Conservation (phyloP, 768 basidiomycete genomes). For the Rhizopogon vesiculosus region DNA sequence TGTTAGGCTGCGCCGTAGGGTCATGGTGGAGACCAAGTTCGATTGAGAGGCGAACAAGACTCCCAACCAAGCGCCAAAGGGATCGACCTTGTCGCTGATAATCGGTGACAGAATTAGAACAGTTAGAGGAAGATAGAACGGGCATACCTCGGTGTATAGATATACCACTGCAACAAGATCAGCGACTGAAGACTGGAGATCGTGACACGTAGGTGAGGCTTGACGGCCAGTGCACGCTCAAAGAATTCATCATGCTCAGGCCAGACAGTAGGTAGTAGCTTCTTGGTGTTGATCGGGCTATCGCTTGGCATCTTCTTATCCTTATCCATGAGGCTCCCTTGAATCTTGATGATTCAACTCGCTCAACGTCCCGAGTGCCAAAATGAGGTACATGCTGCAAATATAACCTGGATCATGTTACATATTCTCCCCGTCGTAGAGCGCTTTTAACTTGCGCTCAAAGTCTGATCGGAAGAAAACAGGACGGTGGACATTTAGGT, state of each 20-base stretch:
- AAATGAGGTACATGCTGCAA: conserved; percentile 70
- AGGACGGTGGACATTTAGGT: conserved; percentile 77
- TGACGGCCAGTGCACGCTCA: conserved; percentile 69
- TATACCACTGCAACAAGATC: conserved; percentile 86
- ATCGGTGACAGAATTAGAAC: conserved; percentile 6
- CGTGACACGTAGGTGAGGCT: conserved; percentile 80
- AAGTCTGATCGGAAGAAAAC: conserved; percentile 70
- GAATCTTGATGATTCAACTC: conserved; percentile 80
- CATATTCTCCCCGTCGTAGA: conserved; percentile 54
- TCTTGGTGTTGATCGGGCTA: conserved; percentile 42
- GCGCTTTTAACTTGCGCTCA: conserved; percentile 53
- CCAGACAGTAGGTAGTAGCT: conserved; percentile 59
- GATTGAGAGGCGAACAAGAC: conserved; percentile 74
- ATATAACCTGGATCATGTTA: conserved; percentile 74
- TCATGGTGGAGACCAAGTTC: conserved; percentile 88
- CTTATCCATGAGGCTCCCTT: conserved; percentile 47
- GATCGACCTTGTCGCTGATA: conserved; percentile 81
- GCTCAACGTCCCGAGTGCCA: conserved; percentile 79
- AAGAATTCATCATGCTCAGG: conserved; percentile 84
- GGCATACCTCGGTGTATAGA: conserved; percentile 75
- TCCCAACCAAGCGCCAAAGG: conserved; percentile 84
- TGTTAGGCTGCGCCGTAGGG: conserved; percentile 56
- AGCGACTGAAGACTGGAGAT: conserved; percentile 80
- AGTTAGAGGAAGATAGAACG: background rate
- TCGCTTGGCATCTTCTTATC: conserved; percentile 31